These are phyloP conservation scores for Neurospora cerealis DNA, from an alignment of 495 filamentous ascomycete species.

Conservation along the genomic window DNA sequence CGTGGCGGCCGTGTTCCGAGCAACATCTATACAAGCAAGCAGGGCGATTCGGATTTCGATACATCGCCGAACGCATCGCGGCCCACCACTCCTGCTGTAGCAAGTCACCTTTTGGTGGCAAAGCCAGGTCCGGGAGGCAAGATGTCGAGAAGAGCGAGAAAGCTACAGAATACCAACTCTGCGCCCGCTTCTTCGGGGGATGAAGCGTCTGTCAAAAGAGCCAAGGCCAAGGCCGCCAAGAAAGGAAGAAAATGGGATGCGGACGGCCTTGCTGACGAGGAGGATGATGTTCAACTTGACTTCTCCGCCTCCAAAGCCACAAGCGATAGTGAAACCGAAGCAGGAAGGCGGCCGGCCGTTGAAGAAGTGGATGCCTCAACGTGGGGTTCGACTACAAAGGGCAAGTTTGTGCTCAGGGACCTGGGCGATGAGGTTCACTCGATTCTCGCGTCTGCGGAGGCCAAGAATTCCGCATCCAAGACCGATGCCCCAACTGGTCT, in stretches of 20 bases:
- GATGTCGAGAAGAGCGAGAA: constrained; percentile 72
- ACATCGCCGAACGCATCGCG: constrained; percentile 71
- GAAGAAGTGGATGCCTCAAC: constrained; percentile 67
- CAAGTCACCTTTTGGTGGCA: constrained; percentile 53
- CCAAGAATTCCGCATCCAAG: constrained; percentile 42
- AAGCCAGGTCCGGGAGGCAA: constrained; percentile 63
- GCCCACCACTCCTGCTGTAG: constrained; percentile 59
- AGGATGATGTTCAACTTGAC: constrained; percentile 70
- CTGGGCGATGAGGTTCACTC: constrained; percentile 87
- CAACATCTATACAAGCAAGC: constrained; percentile 10
- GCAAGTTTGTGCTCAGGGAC: constrained; percentile 89
- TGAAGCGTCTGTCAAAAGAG: constrained; percentile 50
- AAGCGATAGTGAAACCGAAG: constrained; percentile 46
- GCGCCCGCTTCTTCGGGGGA: constrained; percentile 76
- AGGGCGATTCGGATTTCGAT: constrained; percentile 51
- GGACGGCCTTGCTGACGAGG: constrained; percentile 79
- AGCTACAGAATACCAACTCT: constrained; percentile 52
- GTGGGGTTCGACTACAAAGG: constrained; percentile 81
- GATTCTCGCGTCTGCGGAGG: constrained; percentile 64
- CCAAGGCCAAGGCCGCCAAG: constrained; percentile 59
- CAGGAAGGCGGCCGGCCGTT: constrained; percentile 36
- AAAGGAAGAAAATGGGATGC: constrained; percentile 86
- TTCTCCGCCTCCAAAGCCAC: constrained; percentile 55
- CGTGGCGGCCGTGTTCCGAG: constrained; percentile 17
- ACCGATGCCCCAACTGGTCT: constrained; percentile 44